These are phyloP conservation scores for Paramecium sexaurelia DNA, from an alignment of 73 alveolate genomes.

Conservation along the genomic window DNA sequence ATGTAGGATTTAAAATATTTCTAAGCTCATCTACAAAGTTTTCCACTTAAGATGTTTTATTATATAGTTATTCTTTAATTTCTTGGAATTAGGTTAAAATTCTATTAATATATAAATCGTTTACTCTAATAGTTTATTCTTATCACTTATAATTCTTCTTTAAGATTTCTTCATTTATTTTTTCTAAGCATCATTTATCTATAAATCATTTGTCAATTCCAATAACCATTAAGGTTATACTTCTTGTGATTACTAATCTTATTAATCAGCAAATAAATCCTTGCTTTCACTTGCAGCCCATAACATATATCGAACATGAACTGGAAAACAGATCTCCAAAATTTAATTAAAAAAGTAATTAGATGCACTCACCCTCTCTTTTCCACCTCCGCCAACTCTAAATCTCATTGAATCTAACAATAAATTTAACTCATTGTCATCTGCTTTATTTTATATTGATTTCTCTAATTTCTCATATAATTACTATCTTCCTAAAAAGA, in stretches of 20 bases:
- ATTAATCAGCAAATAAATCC: not conserved
- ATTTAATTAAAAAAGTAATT: slow-evolving; percentile 66
- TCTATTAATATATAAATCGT: not conserved
- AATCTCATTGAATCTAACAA: slow-evolving; percentile 67
- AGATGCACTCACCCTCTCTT: slow-evolving; percentile 63
- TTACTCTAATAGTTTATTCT: slow-evolving; percentile 64
- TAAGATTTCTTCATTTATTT: slow-evolving; percentile 57
- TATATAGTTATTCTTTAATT: slow-evolving; percentile 48
- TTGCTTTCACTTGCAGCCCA: slow-evolving; percentile 55
- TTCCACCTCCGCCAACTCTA: slow-evolving; percentile 69
- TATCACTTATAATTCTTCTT: slow-evolving; percentile 59
- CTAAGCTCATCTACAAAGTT: slow-evolving; percentile 60
- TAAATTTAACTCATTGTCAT: slow-evolving; percentile 59
- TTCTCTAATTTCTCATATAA: slow-evolving; percentile 62
- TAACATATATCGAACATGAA: slow-evolving; percentile 62
- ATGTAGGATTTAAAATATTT: slow-evolving; percentile 58
- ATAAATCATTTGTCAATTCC: slow-evolving; percentile 10
- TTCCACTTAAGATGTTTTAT: slow-evolving; percentile 56
- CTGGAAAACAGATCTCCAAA: slow-evolving; percentile 63
- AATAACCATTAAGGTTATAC: slow-evolving; percentile 36
- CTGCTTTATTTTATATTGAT: slow-evolving; percentile 53
- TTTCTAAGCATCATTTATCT: slow-evolving; percentile 42
- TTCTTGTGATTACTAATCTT: not conserved
- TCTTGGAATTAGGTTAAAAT: slow-evolving; percentile 27
- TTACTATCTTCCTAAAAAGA: slow-evolving; percentile 44